Conservation (phyloP, 306 rosid genomes). For the Vigna radiata region DNA sequence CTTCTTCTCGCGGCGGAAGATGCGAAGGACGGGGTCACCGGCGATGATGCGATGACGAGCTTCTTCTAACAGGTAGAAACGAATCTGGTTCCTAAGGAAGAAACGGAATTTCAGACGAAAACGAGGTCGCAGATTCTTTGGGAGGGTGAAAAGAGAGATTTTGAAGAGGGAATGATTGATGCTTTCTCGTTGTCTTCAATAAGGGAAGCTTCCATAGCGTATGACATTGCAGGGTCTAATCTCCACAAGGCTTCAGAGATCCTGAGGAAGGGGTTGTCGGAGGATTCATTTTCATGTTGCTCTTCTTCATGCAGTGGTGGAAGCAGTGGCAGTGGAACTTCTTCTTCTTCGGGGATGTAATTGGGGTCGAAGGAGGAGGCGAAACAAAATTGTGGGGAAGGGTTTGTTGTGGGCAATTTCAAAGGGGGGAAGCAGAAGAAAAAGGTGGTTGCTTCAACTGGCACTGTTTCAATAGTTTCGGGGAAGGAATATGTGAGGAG, state of each 20-base stretch:
- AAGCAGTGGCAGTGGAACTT: slow-evolving; percentile 42
- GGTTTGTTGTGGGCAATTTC: slow-evolving; percentile 45
- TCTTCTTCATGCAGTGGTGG: slow-evolving; percentile 45
- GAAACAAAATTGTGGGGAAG: slow-evolving; percentile 51
- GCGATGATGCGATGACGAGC: too few relatives aligned
- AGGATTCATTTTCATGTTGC: slow-evolving; percentile 18
- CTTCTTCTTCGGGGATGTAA: slow-evolving; percentile 50
- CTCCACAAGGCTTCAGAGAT: slow-evolving; percentile 55
- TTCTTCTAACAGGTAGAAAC: too few relatives aligned
- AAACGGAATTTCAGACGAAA: too few relatives aligned
- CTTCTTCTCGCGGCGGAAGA: too few relatives aligned
- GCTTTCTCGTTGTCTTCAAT: slow-evolving; percentile 61
- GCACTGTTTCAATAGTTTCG: slow-evolving; percentile 75
- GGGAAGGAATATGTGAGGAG: slow-evolving; percentile 80
- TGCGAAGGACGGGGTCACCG: too few relatives aligned
- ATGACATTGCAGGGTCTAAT: slow-evolving; percentile 47
- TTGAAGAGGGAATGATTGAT: too few relatives aligned
- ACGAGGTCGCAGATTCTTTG: too few relatives aligned
- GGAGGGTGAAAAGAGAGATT: too few relatives aligned
- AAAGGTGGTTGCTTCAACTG: slow-evolving; percentile 74
- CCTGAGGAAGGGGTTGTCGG: slow-evolving; percentile 32
- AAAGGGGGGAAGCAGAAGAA: slow-evolving; percentile 65
- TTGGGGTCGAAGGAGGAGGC: slow-evolving; percentile 60
- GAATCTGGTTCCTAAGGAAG: too few relatives aligned
- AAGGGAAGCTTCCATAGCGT: slow-evolving; percentile 51